A percentile compares a stretch with the other conserved stretches of the same genome.
These are phyloP conservation scores for Tetramitus jugosus DNA, from an alignment of 208 protist species.

Conservation along the genomic window DNA sequence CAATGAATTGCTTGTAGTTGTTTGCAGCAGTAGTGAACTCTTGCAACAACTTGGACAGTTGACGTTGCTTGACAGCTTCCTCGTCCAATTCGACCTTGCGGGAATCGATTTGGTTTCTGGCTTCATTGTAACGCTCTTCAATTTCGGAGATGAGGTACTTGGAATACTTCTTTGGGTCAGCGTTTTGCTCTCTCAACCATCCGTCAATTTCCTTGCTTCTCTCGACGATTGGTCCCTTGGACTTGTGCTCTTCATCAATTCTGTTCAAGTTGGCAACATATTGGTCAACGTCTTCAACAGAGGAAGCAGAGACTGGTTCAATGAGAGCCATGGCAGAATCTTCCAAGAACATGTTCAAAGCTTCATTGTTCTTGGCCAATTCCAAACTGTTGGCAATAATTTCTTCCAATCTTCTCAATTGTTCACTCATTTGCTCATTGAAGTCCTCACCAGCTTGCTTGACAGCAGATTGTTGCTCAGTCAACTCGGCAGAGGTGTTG, in stretches of 20 bases:
- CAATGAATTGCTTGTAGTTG: background rate
- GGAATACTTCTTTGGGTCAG: background rate
- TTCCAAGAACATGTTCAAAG: slow-evolving; percentile 6
- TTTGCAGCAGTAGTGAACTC: background rate
- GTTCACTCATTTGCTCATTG: background rate
- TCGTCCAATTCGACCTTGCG: background rate
- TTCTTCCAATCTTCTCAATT: background rate
- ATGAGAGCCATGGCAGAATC: background rate
- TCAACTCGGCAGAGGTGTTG: background rate
- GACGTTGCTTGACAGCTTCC: background rate
- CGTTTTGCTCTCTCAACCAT: background rate
- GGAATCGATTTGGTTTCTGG: background rate
- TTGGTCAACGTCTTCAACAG: slow-evolving; percentile 19
- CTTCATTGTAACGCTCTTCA: background rate
- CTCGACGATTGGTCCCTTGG: background rate
- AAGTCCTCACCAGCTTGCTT: background rate
- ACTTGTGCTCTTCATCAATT: background rate
- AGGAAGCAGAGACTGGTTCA: slow-evolving; percentile 11
- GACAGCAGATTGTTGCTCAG: background rate
- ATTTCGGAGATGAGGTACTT: background rate
- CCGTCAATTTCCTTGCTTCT: background rate
- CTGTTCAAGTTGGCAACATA: background rate
- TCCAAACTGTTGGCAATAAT: background rate
- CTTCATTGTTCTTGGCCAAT: background rate
- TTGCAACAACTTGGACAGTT: background rate